These are phyloP conservation scores for Penstemon newberryi DNA, from an alignment of 257 asterid species.

Conservation along the genomic window DNA sequence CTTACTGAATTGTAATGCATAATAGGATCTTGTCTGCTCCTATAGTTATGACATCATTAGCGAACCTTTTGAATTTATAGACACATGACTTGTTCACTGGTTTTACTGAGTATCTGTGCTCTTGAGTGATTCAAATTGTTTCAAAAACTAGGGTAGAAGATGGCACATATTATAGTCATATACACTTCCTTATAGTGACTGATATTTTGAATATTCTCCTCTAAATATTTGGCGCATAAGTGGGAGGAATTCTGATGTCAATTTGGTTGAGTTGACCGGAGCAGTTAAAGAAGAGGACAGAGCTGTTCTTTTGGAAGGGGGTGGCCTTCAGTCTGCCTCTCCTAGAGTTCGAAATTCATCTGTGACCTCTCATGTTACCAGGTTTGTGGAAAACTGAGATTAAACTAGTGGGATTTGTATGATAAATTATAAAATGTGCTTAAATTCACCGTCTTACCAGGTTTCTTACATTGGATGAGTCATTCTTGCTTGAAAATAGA, in stretches of 20 bases:
- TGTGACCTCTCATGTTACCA: constrained; percentile 52
- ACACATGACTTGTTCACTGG: constrained; percentile 12
- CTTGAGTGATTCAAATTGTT: neutral
- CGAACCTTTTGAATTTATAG: neutral
- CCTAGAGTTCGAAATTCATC: constrained; percentile 60
- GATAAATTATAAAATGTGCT: constrained; percentile 13
- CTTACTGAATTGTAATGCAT: constrained; percentile 9
- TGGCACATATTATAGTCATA: neutral
- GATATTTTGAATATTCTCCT: constrained; percentile 12
- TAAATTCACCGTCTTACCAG: constrained; percentile 41
- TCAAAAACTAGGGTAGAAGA: neutral
- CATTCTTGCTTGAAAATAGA: constrained; percentile 77
- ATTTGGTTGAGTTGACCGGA: constrained; percentile 66
- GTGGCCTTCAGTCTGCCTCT: constrained; percentile 62
- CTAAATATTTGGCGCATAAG: constrained; percentile 32
- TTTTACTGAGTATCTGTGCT: neutral
- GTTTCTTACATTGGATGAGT: constrained; percentile 70
- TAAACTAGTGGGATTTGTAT: constrained; percentile 19
- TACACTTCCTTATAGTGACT: neutral
- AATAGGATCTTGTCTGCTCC: constrained; percentile 2
- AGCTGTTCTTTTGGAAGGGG: constrained; percentile 77
- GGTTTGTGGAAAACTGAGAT: constrained; percentile 44
- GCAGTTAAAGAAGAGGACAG: constrained; percentile 70
- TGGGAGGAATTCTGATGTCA: constrained; percentile 72
- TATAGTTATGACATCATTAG: constrained; percentile 2